Evolutionary conservation across 2,329 filamentous ascomycete genomes (phyloP).

Genomic region (Mariannaea elegans): DNA sequence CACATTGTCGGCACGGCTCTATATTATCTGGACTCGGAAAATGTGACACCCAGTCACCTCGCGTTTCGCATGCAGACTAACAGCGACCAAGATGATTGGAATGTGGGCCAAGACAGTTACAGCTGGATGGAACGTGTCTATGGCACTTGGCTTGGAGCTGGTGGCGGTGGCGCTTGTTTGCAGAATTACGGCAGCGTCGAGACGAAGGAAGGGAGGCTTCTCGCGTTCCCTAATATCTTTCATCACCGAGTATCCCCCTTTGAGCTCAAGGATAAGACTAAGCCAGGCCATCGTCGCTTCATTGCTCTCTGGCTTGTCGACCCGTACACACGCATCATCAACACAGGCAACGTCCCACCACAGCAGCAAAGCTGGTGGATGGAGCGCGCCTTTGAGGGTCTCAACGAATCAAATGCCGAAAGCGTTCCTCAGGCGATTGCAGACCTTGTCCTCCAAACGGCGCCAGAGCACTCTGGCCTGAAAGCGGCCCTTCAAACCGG

Average conservation of each 20-base stretch:
- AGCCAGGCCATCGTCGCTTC: conserved; percentile 61
- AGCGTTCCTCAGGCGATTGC: conserved; percentile 14
- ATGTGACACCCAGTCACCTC: conserved; percentile 29
- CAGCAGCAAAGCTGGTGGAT: conserved; percentile 46
- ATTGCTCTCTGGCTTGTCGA: conserved; percentile 64
- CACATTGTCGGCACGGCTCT: conserved; percentile 41
- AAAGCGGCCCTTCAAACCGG: background rate
- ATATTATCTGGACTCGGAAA: conserved; percentile 38
- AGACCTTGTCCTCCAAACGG: background rate
- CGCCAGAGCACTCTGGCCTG: background rate
- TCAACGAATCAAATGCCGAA: background rate
- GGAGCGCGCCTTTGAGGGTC: conserved; percentile 17
- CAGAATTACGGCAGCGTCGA: conserved; percentile 32
- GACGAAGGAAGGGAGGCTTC: conserved; percentile 26
- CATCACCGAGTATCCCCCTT: conserved; percentile 49
- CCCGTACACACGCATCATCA: conserved; percentile 50
- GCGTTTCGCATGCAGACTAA: conserved; percentile 42
- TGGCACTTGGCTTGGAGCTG: conserved; percentile 47
- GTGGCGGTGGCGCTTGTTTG: conserved; percentile 38
- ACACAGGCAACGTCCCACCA: conserved; percentile 46
- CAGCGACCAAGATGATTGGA: background rate
- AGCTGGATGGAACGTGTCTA: conserved; percentile 26
- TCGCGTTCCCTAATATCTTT: conserved; percentile 34
- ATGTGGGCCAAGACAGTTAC: background rate
- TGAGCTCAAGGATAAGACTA: conserved; percentile 53